Evolutionary conservation across 2,329 filamentous ascomycete species (phyloP).

Genomic region (Verticillium isaacii): DNA sequence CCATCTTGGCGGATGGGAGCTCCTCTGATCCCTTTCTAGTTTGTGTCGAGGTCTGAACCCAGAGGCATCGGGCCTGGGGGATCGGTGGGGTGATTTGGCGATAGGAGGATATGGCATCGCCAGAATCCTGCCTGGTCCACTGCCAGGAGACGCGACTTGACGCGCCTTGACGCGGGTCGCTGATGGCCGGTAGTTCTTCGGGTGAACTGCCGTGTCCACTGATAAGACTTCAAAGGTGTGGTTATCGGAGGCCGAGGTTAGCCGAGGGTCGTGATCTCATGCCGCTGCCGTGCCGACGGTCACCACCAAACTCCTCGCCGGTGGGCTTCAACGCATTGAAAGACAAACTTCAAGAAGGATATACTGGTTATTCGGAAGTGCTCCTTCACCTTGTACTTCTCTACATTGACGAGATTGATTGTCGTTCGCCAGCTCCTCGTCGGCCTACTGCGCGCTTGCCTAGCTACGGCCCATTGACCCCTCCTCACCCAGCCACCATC

Average conservation of each 20-base stretch:
- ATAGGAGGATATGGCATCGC: neutral
- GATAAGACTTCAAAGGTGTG: neutral
- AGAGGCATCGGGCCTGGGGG: neutral
- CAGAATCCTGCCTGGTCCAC: neutral
- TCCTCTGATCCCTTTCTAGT: neutral
- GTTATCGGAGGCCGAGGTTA: slow-evolving; percentile 35
- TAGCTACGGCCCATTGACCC: neutral
- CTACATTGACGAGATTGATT: neutral
- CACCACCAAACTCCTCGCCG: neutral
- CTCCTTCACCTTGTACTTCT: neutral
- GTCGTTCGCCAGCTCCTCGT: neutral
- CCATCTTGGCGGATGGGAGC: slow-evolving; percentile 37
- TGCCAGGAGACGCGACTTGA: slow-evolving; percentile 7
- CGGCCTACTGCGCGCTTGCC: neutral
- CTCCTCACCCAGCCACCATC: neutral
- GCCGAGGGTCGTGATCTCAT: slow-evolving; percentile 18
- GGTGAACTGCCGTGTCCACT: neutral
- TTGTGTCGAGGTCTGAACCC: neutral
- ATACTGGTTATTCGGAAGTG: neutral
- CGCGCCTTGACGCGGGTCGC: slow-evolving; percentile 3
- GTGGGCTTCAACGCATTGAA: neutral
- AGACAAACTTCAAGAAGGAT: neutral
- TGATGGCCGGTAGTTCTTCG: neutral
- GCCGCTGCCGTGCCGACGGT: neutral
- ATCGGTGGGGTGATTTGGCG: slow-evolving; percentile 5